phyloP scores from a whole-genome alignment of 2,329 filamentous ascomycete genomes.

The Magnaporthiopsis rhizophila region DNA sequence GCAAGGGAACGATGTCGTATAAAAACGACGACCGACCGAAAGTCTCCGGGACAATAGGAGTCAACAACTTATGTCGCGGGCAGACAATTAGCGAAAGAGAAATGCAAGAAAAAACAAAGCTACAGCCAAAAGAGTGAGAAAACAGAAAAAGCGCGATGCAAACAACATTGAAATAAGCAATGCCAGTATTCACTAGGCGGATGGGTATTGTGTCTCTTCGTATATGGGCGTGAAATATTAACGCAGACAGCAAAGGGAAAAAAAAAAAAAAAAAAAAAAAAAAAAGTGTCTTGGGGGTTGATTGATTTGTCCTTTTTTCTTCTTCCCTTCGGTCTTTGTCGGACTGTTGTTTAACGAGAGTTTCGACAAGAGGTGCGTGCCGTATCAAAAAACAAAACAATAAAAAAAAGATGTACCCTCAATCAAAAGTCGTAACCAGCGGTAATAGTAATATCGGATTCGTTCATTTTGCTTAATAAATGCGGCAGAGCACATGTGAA shows the following conservation, averaged over 20 bases:
- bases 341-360: not conserved
- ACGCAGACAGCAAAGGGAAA: not conserved
- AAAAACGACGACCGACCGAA: not conserved
- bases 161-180: not conserved
- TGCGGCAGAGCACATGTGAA: not conserved
- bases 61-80: not conserved
- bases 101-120: not conserved
- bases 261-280: too few relatives aligned
- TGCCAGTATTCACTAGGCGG: not conserved
- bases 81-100: not conserved
- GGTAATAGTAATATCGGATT: not conserved
- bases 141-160: not conserved
- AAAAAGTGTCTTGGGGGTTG: not conserved
- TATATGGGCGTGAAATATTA: not conserved
- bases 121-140: slow-evolving; percentile 5
- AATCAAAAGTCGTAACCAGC: not conserved
- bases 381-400: not conserved
- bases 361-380: not conserved
- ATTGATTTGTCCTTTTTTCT: not conserved
- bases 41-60: not conserved
- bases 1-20: too few relatives aligned
- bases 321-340: not conserved
- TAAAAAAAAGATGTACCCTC: too few relatives aligned
- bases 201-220: slow-evolving; percentile 4
- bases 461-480: not conserved